Base-by-base conservation (phyloP, 1,139 yeast species). In the Kluyveromyces marxianus region DNA sequence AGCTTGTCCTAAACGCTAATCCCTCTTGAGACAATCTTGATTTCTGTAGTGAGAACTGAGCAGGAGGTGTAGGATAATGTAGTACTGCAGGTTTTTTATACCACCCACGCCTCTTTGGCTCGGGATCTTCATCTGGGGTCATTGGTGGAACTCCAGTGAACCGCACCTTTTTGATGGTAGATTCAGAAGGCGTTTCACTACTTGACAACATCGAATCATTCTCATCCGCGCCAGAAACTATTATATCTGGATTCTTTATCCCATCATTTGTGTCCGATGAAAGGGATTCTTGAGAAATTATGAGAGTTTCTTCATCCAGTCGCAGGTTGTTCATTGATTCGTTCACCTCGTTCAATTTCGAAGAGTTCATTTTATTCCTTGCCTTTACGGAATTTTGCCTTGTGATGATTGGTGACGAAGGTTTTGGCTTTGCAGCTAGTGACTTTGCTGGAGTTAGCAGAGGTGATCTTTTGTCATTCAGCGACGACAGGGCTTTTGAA, bases 111-210 rank as follows among this genome's bases (percentile, higher is more conserved):
- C 56, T 62, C 32, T 59, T 62, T 2, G 68, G 67, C 34, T 47
- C 51, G 2, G 59, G 58, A 21, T 62, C 54, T 44, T 63, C 67
- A 4, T 54, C 54, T 5, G 52, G 53, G 0, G 55, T 49, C 56
- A 62, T 56, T 4, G 68, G 67, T 3, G 67, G 65, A 1, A 64
- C 68, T 8, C 67, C 67, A 4, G 50, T 46, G 46, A 64, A 64
- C 27, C 67, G 54, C 2, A 64, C 68, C 41, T 57, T 63, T 49
- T 62, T 62, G 3, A 50, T 21, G 7, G 27, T 35, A 27, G 4
- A 5, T 21, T 30, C 44, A 6, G 41, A 37, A 6, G 8, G 21
- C 5, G 7, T 28, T 5, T 24, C 40, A 7, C 8, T 29, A 10
- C 4, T 14, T 37, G 10, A n/a, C 3, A 34, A 25, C n/a, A n/a